Evolutionary conservation across 1,139 yeast species (phyloP).

Genomic region (Suhomyces anneliseae): DNA sequence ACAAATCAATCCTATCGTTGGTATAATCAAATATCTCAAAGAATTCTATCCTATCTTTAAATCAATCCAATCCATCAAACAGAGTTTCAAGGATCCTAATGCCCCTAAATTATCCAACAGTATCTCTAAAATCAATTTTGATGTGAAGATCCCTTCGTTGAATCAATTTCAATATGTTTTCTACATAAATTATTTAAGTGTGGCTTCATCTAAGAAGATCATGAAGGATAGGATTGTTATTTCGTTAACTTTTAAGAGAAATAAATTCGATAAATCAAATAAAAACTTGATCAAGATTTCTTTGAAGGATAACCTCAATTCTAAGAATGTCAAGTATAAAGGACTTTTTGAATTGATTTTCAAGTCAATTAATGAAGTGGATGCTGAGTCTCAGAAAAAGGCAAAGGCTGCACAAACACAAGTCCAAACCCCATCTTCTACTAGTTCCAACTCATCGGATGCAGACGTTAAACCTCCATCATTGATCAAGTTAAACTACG

Average conservation of each 20-base stretch:
- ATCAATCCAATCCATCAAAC: conserved; percentile 22
- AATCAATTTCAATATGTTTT: conserved; percentile 37
- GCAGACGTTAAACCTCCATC: conserved; percentile 2
- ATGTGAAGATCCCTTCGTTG: conserved; percentile 33
- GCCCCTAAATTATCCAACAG: conserved; percentile 27
- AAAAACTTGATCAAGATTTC: conserved; percentile 30
- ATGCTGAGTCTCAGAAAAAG: conserved; percentile 14
- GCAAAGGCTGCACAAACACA: conserved; percentile 10
- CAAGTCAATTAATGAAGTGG: conserved; percentile 32
- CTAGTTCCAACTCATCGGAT: conserved; percentile 10
- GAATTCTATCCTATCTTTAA: conserved; percentile 33
- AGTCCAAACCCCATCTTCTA: conserved; percentile 14
- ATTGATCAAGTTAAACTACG: conserved; percentile 41
- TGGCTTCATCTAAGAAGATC: conserved; percentile 32
- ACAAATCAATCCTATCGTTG: conserved; percentile 19
- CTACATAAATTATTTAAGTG: conserved; percentile 29
- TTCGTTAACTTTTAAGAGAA: conserved; percentile 31
- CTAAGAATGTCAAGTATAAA: conserved; percentile 42
- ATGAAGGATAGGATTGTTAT: conserved; percentile 38
- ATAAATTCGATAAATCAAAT: conserved; percentile 31
- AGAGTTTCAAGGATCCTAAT: conserved; percentile 11
- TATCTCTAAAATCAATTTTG: conserved; percentile 32
- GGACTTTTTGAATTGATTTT: conserved; percentile 43
- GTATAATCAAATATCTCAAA: conserved; percentile 34
- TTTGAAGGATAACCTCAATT: conserved; percentile 38